A percentile compares a stretch with the other conserved stretches of the same genome.
These are phyloP conservation scores for Aspergillus cavernicola DNA, from an alignment of 495 filamentous ascomycete species.

Conservation along the genomic window DNA sequence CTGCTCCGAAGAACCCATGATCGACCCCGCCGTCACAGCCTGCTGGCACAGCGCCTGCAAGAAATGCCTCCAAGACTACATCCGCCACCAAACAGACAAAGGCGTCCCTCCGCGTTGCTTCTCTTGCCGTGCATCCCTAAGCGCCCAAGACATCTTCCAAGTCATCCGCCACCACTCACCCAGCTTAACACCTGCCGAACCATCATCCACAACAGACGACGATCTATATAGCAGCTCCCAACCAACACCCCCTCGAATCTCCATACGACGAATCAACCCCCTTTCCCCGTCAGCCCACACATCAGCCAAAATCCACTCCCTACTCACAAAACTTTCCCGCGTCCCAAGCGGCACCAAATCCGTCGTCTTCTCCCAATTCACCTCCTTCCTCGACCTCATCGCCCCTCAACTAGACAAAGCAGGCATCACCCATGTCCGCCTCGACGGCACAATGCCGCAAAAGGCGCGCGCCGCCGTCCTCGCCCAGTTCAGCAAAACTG, in stretches of 20 bases:
- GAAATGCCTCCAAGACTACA: constrained; percentile 80
- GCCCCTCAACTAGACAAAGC: constrained; percentile 67
- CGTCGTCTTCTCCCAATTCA: constrained; percentile 95
- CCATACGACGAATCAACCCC: constrained; percentile 72
- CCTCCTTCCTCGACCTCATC: constrained; percentile 90
- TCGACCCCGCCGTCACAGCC: constrained; percentile 85
- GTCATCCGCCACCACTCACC: constrained; percentile 59
- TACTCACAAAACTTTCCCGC: constrained; percentile 68
- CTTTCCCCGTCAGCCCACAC: constrained; percentile 55
- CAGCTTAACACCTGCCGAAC: constrained; percentile 22
- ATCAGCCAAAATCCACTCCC: constrained; percentile 80
- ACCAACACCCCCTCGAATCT: constrained; percentile 57
- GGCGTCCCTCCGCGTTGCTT: constrained; percentile 76
- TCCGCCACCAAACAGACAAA: constrained; percentile 77
- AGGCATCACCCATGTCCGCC: constrained; percentile 74
- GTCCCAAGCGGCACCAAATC: constrained; percentile 75
- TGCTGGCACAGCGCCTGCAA: constrained; percentile 98
- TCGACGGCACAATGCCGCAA: constrained; percentile 89
- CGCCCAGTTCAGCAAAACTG: constrained; percentile 56
- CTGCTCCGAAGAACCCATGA: constrained; percentile 92
- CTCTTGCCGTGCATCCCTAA: constrained; percentile 81
- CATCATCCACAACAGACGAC: constrained; percentile 3
- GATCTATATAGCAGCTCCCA: constrained; percentile 32
- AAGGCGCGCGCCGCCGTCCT: constrained; percentile 76
- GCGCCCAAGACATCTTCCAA: constrained; percentile 82